Conservation (phyloP, 257 asterid genomes). For the Nicotiana noctiflora region DNA sequence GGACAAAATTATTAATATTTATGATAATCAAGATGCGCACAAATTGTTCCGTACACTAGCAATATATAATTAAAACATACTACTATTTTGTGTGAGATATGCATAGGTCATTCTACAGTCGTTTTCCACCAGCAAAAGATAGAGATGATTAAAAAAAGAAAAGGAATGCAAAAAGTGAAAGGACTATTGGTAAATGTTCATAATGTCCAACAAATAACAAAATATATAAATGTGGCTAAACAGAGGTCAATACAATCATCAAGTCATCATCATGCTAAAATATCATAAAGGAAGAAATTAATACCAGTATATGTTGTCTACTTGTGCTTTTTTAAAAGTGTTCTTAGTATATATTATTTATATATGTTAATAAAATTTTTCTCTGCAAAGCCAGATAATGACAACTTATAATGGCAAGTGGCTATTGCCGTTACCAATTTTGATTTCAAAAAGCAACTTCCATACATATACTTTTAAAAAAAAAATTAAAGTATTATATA, state of each 20-base stretch:
- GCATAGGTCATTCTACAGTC: too few relatives aligned
- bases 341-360: slow-evolving; percentile 1
- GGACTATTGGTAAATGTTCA: too few relatives aligned
- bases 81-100: too few relatives aligned
- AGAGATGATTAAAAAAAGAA: too few relatives aligned
- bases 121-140: too few relatives aligned
- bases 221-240: slow-evolving; percentile 21
- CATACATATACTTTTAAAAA: not conserved
- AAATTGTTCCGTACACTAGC: too few relatives aligned
- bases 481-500: not conserved
- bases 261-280: slow-evolving; percentile 30
- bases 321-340: slow-evolving; percentile 35
- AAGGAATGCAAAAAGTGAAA: too few relatives aligned
- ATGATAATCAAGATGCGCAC: too few relatives aligned
- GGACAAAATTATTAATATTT: too few relatives aligned
- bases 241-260: slow-evolving; percentile 63
- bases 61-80: too few relatives aligned
- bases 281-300: slow-evolving; percentile 20
- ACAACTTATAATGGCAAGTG: not conserved
- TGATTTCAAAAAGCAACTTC: not conserved
- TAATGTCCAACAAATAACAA: too few relatives aligned
- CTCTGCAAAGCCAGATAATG: slow-evolving; percentile 16
- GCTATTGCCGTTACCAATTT: not conserved
- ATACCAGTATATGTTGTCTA: slow-evolving; percentile 34
- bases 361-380: not conserved